Evolutionary conservation across 805 yeast species (phyloP).

Genomic region (Zygotorulaspora chibaensis): DNA sequence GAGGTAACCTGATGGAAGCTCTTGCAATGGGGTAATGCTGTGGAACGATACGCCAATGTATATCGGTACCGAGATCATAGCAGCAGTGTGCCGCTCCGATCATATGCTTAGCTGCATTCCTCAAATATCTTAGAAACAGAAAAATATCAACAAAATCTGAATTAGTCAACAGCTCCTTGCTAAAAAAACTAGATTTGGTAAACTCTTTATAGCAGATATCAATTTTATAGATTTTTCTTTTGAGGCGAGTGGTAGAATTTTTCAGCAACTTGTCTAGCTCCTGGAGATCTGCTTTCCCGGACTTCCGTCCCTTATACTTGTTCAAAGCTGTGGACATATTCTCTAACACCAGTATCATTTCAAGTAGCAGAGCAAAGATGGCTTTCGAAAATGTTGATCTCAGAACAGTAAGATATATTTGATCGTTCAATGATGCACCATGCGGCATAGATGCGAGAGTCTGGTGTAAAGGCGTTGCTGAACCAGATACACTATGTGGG

Average conservation of each 20-base stretch:
- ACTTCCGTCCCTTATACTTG: slow-evolving; percentile 5
- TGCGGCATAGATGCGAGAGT: slow-evolving; percentile 1
- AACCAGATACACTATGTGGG: slow-evolving; percentile 26
- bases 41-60: slow-evolving; percentile 35
- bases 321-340: slow-evolving; percentile 19
- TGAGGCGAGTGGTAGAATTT: slow-evolving; percentile 22
- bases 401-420: slow-evolving; percentile 31
- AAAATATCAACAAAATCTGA: slow-evolving; percentile 39
- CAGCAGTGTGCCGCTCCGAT: slow-evolving; percentile 27
- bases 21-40: slow-evolving; percentile 41
- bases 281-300: slow-evolving; percentile 5
- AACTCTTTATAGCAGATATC: slow-evolving; percentile 37
- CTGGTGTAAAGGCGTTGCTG: slow-evolving; percentile 37
- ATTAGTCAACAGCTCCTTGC: slow-evolving; percentile 35
- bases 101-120: slow-evolving; percentile 40
- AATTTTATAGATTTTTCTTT: slow-evolving; percentile 30
- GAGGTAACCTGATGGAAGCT: slow-evolving; percentile 41
- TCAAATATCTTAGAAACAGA: slow-evolving; percentile 39
- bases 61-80: slow-evolving; percentile 19
- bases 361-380: slow-evolving; percentile 29
- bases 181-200: slow-evolving; percentile 36
- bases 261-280: slow-evolving; percentile 10
- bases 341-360: slow-evolving; percentile 33
- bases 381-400: slow-evolving; percentile 34
- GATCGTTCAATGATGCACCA: slow-evolving; percentile 9